A percentile compares a stretch with the other conserved stretches of the same genome.
Conservation (phyloP, 2,329 filamentous ascomycete genomes). For the Arthrocladium fulminans region DNA sequence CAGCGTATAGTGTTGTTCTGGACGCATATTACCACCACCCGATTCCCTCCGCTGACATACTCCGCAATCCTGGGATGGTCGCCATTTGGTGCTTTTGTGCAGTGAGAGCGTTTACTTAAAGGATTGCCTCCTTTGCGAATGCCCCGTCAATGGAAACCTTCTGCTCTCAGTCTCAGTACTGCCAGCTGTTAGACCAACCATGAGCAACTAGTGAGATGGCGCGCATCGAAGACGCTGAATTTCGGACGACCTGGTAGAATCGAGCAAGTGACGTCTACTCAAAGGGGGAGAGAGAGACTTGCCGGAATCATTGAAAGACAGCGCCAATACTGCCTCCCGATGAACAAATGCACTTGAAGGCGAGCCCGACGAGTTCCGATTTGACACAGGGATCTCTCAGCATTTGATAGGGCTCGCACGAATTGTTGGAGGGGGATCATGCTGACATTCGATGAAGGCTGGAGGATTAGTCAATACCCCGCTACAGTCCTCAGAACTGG, state of each 20-base stretch:
- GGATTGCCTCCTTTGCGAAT: neutral
- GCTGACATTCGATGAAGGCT: slow-evolving; percentile 2
- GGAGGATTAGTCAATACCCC: neutral
- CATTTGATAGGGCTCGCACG: neutral
- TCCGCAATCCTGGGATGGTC: too few relatives aligned
- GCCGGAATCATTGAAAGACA: neutral
- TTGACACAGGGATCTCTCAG: neutral
- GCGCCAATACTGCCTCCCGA: neutral
- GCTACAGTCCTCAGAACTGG: neutral
- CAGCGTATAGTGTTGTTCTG: too few relatives aligned
- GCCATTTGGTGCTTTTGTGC: too few relatives aligned
- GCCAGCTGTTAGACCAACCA: neutral
- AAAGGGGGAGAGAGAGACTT: neutral
- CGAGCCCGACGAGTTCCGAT: neutral
- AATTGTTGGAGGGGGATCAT: neutral
- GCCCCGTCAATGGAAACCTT: neutral
- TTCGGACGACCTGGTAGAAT: too few relatives aligned
- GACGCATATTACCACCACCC: too few relatives aligned
- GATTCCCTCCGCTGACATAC: too few relatives aligned
- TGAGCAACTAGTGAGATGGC: neutral
- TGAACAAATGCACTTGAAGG: neutral
- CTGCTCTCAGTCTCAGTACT: neutral
- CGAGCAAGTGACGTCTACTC: too few relatives aligned
- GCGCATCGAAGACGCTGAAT: neutral
- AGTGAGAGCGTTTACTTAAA: neutral